Evolutionary conservation across 768 basidiomycete genomes (phyloP), one percentile per base, ranked within the genome.

Genomic region (Rhodotorula babjevae): DNA sequence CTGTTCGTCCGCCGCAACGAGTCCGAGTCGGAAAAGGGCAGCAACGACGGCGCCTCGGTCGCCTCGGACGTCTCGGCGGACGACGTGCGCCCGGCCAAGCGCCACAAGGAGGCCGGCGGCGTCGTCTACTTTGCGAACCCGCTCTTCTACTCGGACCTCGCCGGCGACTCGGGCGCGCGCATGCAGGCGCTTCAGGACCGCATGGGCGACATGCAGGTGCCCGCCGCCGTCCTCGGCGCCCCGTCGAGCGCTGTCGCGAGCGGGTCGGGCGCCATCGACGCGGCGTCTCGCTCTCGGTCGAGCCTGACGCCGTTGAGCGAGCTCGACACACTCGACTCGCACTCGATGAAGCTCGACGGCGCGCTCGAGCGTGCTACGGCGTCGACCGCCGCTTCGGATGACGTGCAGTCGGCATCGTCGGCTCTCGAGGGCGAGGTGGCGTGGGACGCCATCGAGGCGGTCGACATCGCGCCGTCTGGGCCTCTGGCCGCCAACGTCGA

Each of bases 81-180:
- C 58, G 47, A 25, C 3, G 9, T 0, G 0, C 65, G 50, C 3
- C 29, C 29, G 1, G 36, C 56, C 2, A 72, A 72, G 52, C 71
- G 67, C 1, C 53, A 57, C 14, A 64, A 68, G 53, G 52, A 47
- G 11, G 55, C 61, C n/a, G 72, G 68, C 49, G 72, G 72, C 40
- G 68, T 73, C 65, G 61, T 73, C 42, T 73, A 67, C 49, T 73
- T 69, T 65, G 46, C 64, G 23, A 63, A 63, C 56, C 68, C 67
- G 40, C 61, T 64, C 14, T 73, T 73, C 68, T 73, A 61, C 61
- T 73, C 72, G 33, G 72, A 73, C 44, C 68, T 73, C 50, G 68
- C 72, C 9, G 72, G 72, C 33, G 72, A 73, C 47, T 57, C 57
- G 23, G 46, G 49, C 42, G 61, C 52, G 18, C 61, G 65, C 23